phyloP scores from a whole-genome alignment of 169 alveolate genomes.

The Plasmodium fragile region DNA sequence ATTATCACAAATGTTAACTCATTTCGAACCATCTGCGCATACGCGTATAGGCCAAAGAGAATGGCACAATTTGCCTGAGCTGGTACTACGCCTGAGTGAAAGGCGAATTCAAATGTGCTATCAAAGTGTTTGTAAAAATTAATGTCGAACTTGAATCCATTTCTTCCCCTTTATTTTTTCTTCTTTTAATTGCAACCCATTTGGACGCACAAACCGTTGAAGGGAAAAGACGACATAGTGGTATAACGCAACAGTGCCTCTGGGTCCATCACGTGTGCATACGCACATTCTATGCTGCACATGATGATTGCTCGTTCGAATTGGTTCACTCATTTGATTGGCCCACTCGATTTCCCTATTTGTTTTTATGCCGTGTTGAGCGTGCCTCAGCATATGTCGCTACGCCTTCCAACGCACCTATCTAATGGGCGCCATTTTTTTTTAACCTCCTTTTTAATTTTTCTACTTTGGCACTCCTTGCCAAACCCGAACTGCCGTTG shows the following conservation, averaged over 20 bases:
- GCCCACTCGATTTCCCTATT: neutral
- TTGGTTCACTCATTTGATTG: neutral
- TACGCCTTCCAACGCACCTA: neutral
- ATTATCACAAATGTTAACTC: neutral
- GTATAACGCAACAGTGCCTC: neutral
- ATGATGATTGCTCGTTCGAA: neutral
- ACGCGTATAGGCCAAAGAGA: neutral
- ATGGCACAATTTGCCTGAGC: neutral
- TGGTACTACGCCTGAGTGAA: neutral
- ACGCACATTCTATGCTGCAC: neutral
- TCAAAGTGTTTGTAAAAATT: neutral
- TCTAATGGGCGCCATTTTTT: neutral
- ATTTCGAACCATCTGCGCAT: neutral
- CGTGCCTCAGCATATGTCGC: neutral
- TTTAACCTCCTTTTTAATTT: neutral
- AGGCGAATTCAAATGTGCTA: neutral
- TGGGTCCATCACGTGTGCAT: neutral
- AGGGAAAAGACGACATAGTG: neutral
- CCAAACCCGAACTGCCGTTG: neutral
- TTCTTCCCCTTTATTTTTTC: neutral
- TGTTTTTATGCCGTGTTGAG: neutral
- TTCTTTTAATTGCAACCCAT: neutral
- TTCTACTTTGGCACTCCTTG: neutral
- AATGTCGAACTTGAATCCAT: too few species aligned
- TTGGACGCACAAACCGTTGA: neutral